Evolutionary conservation across 208 protist species (phyloP).

Genomic region (Leishmania amazonensis): DNA sequence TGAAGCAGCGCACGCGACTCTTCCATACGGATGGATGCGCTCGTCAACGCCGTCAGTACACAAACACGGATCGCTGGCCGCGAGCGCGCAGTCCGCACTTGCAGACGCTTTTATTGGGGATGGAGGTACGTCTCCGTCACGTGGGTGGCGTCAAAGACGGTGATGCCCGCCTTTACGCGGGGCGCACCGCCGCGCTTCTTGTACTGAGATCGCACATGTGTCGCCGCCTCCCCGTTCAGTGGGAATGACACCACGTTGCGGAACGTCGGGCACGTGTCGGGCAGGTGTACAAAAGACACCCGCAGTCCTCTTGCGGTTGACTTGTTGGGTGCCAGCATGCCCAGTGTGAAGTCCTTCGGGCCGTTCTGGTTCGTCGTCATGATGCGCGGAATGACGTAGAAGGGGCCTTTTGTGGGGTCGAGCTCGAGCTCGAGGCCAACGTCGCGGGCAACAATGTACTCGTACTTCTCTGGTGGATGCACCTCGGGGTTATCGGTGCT

Average conservation of each 20-base stretch:
- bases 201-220: slow-evolving; percentile 40
- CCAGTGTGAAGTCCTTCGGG: slow-evolving; percentile 37
- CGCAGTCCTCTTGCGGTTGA: slow-evolving; percentile 19
- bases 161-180: slow-evolving; percentile 29
- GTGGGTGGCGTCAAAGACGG: slow-evolving; percentile 27
- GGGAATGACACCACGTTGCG: slow-evolving; percentile 27
- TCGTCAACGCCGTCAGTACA: not conserved
- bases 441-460: slow-evolving; percentile 46
- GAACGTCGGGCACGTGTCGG: slow-evolving; percentile 32
- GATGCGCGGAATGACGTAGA: slow-evolving; percentile 51
- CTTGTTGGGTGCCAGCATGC: slow-evolving; percentile 35
- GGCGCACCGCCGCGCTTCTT: slow-evolving; percentile 38
- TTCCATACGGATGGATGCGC: too few relatives aligned
- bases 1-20: too few relatives aligned
- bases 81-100: not conserved
- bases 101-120: slow-evolving; percentile 6
- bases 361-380: slow-evolving; percentile 31
- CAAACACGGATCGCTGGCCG: not conserved
- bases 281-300: slow-evolving; percentile 44
- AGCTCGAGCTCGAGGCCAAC: slow-evolving; percentile 53
- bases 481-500: slow-evolving; percentile 30
- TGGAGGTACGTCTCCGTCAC: slow-evolving; percentile 37
- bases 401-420: slow-evolving; percentile 42
- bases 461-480: slow-evolving; percentile 35
- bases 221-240: slow-evolving; percentile 12